Evolutionary conservation across 345 rosid species (phyloP).

Genomic region (Acer saccharum): DNA sequence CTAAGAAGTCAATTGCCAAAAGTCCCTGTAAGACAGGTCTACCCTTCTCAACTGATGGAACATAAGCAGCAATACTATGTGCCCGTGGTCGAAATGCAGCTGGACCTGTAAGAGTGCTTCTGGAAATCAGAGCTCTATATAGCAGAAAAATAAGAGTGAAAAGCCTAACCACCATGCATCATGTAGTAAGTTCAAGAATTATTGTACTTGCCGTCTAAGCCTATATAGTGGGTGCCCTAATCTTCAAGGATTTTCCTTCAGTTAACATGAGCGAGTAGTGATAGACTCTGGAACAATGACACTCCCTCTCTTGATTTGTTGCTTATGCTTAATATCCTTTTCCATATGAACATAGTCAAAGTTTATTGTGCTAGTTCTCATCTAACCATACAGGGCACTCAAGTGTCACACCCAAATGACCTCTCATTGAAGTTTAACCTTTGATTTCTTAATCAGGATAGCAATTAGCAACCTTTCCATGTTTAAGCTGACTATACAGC

Average conservation of each 20-base stretch:
- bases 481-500: not conserved
- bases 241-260: no score
- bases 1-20: constrained; percentile 90
- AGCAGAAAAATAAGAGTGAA: not conserved
- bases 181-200: not conserved
- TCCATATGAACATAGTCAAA: not conserved
- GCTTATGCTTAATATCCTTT: not conserved
- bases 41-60: constrained; percentile 82
- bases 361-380: not conserved
- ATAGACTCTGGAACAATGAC: no score
- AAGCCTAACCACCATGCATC: not conserved
- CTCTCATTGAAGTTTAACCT: not conserved
- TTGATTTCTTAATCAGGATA: not conserved
- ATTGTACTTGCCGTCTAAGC: not conserved
- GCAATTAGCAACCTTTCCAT: not conserved
- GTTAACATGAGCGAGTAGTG: no score
- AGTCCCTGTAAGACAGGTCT: constrained; percentile 98
- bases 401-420: not conserved
- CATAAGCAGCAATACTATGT: constrained; percentile 59
- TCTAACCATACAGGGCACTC: constrained; percentile 7
- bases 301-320: no score
- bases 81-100: constrained; percentile 98
- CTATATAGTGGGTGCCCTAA: no score
- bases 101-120: constrained; percentile 63
- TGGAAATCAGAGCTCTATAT: constrained; percentile 16